Base-by-base conservation (phyloP, 2,329 filamentous ascomycete genomes). In the Diaporthe ampelina region DNA sequence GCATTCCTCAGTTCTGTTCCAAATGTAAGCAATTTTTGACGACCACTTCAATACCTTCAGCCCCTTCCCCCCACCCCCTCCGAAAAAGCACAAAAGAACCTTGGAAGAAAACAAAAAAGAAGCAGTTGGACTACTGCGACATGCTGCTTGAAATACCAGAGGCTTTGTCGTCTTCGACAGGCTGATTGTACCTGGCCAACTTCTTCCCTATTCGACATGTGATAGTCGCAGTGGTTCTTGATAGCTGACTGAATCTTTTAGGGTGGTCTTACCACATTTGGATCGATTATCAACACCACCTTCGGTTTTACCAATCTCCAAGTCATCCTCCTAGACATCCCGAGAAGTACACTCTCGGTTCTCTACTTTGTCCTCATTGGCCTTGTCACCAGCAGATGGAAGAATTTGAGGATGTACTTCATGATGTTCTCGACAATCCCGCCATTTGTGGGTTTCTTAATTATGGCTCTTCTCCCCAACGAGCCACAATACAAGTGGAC, bases 301-400 rank as follows among this genome's bases (percentile, higher is more conserved):
- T 83, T 83, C 21, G 82, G 83, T 0, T 84, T 84, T 58, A 83
- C 81, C 13, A 84, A 83, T 70, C 76, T 84, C 8, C 80, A 83
- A 63, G 81, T 82, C 8, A 83, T 83, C 40, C 78, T 84, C 3
- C 78, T 83, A 24, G 81, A 83, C 29, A 83, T 84, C 37, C 83
- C 82, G 1, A 76, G 79, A 8, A 81, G 78, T 67, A 75, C 79
- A 15, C 77, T 82, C 56, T 83, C 82, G 1, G 81, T 84, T 2
- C 15, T 81, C 4, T 84, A 80, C 75, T 84, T 84, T 43, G 71
- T 82, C 35, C n/a, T 80, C 5, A 80, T 84, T 65, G 82, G 82
- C 3, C 9, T 83, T 0, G 72, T 79, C 15, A 82, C 81, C 15
- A 83, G 80, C 72, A 79, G 77, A 45, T 79, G 76, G 76, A 81